Percentiles rank a stretch among this genome's conserved stretches.
These are phyloP conservation scores for Zoysia japonica DNA, from an alignment of 176 grass and related monocot species.

Conservation along the genomic window DNA sequence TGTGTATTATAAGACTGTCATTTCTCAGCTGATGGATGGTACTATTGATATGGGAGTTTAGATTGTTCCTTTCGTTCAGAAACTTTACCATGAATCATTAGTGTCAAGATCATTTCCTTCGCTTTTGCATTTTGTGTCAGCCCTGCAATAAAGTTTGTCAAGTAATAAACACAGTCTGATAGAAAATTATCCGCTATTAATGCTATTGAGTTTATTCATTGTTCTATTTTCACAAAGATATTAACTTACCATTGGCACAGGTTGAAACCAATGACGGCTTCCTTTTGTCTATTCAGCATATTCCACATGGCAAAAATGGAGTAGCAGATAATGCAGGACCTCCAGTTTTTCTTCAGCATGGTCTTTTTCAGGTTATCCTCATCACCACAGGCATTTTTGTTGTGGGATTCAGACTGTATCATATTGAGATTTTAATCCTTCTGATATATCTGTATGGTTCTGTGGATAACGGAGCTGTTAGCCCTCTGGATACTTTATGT, in stretches of 20 bases:
- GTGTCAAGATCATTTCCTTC: neutral
- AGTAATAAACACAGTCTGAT: neutral
- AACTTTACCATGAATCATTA: constrained; percentile 7
- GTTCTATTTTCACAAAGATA: constrained; percentile 19
- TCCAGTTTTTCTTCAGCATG: constrained; percentile 94
- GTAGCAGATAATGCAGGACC: constrained; percentile 44
- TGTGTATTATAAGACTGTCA: neutral
- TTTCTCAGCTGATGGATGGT: neutral
- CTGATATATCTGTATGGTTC: constrained; percentile 22
- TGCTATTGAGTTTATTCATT: neutral
- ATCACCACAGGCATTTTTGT: neutral
- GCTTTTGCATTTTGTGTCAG: neutral
- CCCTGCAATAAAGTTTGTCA: constrained; percentile 16
- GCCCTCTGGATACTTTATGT: neutral
- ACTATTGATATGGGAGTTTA: neutral
- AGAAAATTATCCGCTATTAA: neutral
- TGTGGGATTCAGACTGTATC: neutral
- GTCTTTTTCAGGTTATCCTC: constrained; percentile 80
- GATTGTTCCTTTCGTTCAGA: neutral
- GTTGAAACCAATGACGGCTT: constrained; percentile 87
- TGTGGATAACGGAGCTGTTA: constrained; percentile 16
- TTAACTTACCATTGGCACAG: constrained; percentile 37
- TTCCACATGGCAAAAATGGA: constrained; percentile 65
- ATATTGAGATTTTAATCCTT: neutral
- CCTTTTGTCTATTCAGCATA: constrained; percentile 78